A percentile compares a stretch with the other conserved stretches of the same genome.
Conservation (phyloP, 306 rosid genomes). For the Neltuma alba region DNA sequence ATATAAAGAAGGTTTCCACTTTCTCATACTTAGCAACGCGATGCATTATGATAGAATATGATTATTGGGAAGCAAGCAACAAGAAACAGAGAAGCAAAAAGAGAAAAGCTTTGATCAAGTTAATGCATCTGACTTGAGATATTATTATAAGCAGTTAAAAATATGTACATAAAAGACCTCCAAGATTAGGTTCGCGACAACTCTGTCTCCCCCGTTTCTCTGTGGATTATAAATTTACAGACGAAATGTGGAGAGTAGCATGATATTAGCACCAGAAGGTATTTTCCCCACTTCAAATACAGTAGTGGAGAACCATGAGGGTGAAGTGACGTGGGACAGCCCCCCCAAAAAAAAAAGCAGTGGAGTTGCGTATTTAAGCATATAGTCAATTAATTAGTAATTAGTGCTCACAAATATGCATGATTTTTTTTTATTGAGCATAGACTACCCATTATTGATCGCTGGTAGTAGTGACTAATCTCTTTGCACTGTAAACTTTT, state of each 20-base stretch:
- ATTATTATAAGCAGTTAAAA: background rate
- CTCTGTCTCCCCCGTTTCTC: background rate
- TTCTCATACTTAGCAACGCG: background rate
- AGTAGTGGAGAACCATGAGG: background rate
- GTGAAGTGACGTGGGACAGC: background rate
- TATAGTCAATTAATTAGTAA: background rate
- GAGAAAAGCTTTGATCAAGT: background rate
- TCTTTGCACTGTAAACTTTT: no score
- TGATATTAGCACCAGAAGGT: background rate
- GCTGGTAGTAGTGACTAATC: no score
- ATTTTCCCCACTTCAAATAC: background rate
- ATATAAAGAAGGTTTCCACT: slow-evolving; percentile 6
- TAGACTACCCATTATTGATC: no score
- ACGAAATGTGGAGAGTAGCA: background rate
- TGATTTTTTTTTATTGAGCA: no score
- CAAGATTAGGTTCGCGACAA: background rate
- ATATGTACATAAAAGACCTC: background rate
- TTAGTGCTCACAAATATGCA: background rate
- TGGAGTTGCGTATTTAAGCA: background rate
- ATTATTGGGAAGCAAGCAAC: background rate
- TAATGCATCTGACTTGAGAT: background rate
- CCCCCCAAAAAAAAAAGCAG: background rate
- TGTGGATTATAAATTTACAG: background rate
- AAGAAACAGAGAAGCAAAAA: background rate
- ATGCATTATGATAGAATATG: background rate